Evolutionary conservation across 1,139 yeast species (phyloP).

Genomic region (Candida sojae): DNA sequence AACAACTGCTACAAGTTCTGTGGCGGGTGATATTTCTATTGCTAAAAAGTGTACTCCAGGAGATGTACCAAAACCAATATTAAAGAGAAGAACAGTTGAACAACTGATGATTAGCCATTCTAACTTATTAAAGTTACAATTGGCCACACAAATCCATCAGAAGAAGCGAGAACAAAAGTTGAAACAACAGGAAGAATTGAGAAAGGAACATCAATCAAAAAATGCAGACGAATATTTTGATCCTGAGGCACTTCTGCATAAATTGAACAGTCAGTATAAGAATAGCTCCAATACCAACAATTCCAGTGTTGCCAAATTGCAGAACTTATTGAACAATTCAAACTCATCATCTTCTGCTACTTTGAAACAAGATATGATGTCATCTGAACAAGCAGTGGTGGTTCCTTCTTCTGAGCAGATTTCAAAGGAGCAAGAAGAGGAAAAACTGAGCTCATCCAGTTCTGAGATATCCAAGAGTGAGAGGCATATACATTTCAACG

Average conservation of each 20-base stretch:
- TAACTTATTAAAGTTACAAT: conserved; percentile 48
- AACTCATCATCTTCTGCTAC: conserved; percentile 7
- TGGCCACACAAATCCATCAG: conserved; percentile 40
- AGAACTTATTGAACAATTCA: conserved; percentile 13
- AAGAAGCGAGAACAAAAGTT: conserved; percentile 18
- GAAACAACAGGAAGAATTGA: conserved; percentile 16
- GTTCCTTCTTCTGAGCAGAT: conserved; percentile 7
- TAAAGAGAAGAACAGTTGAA: conserved; percentile 78
- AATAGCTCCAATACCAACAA: conserved; percentile 15
- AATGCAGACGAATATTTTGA: conserved; percentile 44
- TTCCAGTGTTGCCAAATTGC: conserved; percentile 15
- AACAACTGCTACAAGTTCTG: conserved; percentile 43
- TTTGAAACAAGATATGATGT: conserved; percentile 3
- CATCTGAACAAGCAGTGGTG: conserved; percentile 2
- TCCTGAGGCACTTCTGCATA: conserved; percentile 59
- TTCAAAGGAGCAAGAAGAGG: conserved; percentile 6
- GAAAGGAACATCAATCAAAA: conserved; percentile 23
- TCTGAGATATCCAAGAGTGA: conserved; percentile 15
- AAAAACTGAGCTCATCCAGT: conserved; percentile 14
- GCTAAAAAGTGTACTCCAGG: conserved; percentile 10
- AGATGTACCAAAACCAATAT: conserved; percentile 65
- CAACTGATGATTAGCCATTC: conserved; percentile 70
- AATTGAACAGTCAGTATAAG: conserved; percentile 58
- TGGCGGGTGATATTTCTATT: conserved; percentile 49
- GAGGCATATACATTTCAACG: conserved; percentile 86